phyloP scores from a whole-genome alignment of 1,139 yeast species.

The Yarrowia galli region DNA sequence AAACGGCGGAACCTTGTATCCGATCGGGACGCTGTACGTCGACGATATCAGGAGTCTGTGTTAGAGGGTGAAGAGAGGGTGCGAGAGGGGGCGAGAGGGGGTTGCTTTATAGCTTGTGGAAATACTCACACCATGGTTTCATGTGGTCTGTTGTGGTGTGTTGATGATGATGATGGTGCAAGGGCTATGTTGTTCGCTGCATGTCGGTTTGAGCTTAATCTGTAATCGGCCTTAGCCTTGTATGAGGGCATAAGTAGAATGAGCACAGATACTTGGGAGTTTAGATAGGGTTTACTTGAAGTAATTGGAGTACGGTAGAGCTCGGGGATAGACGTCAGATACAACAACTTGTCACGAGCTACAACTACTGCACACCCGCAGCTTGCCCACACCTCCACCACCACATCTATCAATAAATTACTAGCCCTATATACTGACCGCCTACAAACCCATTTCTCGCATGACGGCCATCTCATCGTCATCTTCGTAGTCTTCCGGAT shows the following conservation, averaged over 20 bases:
- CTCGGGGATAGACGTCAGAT: too few relatives aligned
- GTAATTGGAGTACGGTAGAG: too few relatives aligned
- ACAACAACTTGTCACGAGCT: too few relatives aligned
- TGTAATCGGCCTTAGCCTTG: too few relatives aligned
- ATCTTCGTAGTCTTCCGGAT: slow-evolving; percentile 5
- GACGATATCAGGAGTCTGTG: slow-evolving; percentile 33
- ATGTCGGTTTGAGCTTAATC: background rate
- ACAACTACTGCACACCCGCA: too few relatives aligned
- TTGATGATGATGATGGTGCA: background rate
- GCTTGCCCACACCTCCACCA: too few relatives aligned
- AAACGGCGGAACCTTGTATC: slow-evolving; percentile 78
- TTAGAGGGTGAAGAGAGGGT: too few relatives aligned
- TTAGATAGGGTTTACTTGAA: background rate
- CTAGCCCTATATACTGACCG: background rate
- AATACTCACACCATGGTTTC: slow-evolving; percentile 30
- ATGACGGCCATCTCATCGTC: slow-evolving; percentile 8
- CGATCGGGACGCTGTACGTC: slow-evolving; percentile 64
- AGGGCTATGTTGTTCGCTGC: background rate
- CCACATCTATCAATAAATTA: slow-evolving; percentile 1
- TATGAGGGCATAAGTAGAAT: too few relatives aligned
- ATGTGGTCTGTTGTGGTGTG: slow-evolving; percentile 12
- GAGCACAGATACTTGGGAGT: too few relatives aligned
- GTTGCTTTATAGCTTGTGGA: too few relatives aligned
- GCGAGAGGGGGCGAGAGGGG: too few relatives aligned
- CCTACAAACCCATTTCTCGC: slow-evolving; percentile 9